Evolutionary conservation across 2,329 filamentous ascomycete species (phyloP), one percentile per base, ranked within the genome.

Genomic region (Fusarium sp.): DNA sequence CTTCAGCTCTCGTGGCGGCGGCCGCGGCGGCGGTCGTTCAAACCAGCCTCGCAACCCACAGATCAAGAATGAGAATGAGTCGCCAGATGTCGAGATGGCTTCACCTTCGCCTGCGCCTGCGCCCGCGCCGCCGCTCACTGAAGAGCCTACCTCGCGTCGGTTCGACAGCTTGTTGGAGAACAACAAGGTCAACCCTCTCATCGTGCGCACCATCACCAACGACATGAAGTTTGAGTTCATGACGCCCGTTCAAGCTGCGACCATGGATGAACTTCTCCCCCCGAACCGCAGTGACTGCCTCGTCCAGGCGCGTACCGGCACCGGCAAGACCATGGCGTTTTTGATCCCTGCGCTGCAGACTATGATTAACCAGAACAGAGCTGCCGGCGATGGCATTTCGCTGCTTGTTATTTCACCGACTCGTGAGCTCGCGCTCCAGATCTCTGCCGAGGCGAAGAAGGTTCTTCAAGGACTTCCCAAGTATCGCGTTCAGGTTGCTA

Each of bases 241-340:
- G 87, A 88, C 86, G 66, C 86, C 87, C 18, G 87, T 89, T 5
- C 87, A 89, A 80, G 85, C 87, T 22, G 85, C 87, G 22, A 88
- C 87, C 6, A 81, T 89, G 18, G 79, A 82, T 67, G 82, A 84
- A 58, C 83, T 88, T 62, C 83, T 88, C 17, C 83, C 84, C n/a
- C 83, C 83, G 1, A 82, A 81, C 57, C 81, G 83, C 33, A 80
- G 77, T 58, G 87, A 89, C 78, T 85, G 90, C 66, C 85, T 97
- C 67, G 94, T 94, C 12, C 94, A 96, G 82, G 94, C 94, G 58
- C 95, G 93, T 84, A 97, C 94, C 2, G 94, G 94, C 74, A 97
- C 94, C 1, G 94, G 94, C 76, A 97, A 97, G 84, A 97, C 94
- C 1, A 83, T 96, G 63, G 94, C 92, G 54, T 97, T 97, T 83